phyloP scores from a whole-genome alignment of 441 rosid species.

The Eutrema salsugineum region DNA sequence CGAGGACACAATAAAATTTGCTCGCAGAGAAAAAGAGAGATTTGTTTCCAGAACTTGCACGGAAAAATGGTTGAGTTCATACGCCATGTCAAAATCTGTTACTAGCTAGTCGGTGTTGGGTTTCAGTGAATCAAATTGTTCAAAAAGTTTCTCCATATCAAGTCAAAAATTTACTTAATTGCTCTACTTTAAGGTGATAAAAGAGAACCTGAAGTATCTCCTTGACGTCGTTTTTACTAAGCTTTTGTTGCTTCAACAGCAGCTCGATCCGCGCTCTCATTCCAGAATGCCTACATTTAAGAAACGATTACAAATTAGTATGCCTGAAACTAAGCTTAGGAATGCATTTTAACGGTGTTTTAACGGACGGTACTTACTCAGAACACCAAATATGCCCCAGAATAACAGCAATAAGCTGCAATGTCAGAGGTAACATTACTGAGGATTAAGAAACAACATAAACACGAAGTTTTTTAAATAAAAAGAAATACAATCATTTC shows the following conservation, averaged over 20 bases:
- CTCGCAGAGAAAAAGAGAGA: not conserved
- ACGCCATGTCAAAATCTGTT: not conserved
- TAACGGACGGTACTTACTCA: constrained; percentile 57
- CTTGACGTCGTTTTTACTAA: constrained; percentile 66
- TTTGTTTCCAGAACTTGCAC: not conserved
- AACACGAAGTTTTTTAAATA: not conserved
- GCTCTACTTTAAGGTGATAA: not conserved
- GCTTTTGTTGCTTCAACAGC: constrained; percentile 88
- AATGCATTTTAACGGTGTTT: not conserved
- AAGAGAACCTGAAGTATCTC: constrained; percentile 78
- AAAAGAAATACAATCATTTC: no score
- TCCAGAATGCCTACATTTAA: constrained; percentile 58
- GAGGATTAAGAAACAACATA: not conserved
- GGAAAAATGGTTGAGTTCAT: not conserved
- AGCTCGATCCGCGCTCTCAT: constrained; percentile 87
- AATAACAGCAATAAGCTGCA: constrained; percentile 84
- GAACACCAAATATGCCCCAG: constrained; percentile 97
- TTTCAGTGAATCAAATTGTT: constrained; percentile 5
- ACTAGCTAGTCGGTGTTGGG: not conserved
- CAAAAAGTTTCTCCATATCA: not conserved
- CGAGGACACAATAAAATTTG: not conserved
- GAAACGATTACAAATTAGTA: constrained; percentile 8
- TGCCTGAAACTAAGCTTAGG: not conserved
- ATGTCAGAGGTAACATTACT: constrained; percentile 6
- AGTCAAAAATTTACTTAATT: not conserved